Conservation (phyloP, 768 basidiomycete species). For the Tricholoma furcatifolium region DNA sequence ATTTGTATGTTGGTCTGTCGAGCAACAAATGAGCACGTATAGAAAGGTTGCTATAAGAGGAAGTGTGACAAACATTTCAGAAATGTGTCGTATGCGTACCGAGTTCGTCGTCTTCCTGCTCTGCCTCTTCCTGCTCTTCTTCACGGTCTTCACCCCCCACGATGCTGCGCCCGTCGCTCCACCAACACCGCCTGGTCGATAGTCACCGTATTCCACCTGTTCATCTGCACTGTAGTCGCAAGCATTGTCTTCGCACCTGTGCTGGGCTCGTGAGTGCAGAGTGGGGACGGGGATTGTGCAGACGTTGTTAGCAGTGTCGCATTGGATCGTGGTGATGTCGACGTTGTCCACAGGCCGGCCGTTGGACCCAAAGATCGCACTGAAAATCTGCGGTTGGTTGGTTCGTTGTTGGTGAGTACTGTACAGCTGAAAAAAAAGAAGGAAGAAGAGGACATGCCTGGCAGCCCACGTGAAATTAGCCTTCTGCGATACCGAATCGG, state of each 20-base stretch:
- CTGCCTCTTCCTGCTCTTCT: too few relatives aligned
- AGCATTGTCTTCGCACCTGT: constrained; percentile 40
- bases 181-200: constrained; percentile 55
- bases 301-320: constrained; percentile 48
- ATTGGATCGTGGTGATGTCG: constrained; percentile 57
- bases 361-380: constrained; percentile 59
- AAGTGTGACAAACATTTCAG: too few relatives aligned
- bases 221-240: constrained; percentile 57
- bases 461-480: constrained; percentile 61
- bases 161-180: too few relatives aligned
- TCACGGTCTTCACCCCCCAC: too few relatives aligned
- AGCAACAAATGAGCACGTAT: too few relatives aligned
- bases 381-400: constrained; percentile 49
- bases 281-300: constrained; percentile 60
- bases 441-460: constrained; percentile 35
- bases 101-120: too few relatives aligned
- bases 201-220: constrained; percentile 49
- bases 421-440: too few relatives aligned
- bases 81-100: too few relatives aligned
- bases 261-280: constrained; percentile 25
- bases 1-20: too few relatives aligned
- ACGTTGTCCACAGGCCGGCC: constrained; percentile 60
- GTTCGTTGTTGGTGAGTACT: not conserved
- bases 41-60: too few relatives aligned
- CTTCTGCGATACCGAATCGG: constrained; percentile 49